Percentiles rank a stretch among this genome's conserved stretches.
Evolutionary conservation across 176 grass and related monocot genomes (phyloP).

Genomic region (Eleusine indica): DNA sequence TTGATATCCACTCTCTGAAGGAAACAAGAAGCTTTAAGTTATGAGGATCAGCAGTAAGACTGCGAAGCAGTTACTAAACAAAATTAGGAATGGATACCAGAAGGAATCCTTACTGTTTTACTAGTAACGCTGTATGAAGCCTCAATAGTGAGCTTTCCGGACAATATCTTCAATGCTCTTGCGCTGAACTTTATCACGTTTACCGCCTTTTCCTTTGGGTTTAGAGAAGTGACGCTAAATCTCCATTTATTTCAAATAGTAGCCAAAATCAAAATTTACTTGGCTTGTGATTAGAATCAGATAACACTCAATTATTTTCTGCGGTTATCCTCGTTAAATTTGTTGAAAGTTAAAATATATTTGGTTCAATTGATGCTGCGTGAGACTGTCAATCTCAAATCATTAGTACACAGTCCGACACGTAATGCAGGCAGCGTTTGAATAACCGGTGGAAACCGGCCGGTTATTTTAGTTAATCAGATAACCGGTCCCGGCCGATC

Average conservation of each 20-base stretch:
- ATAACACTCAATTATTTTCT: background rate
- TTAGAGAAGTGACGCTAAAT: constrained; percentile 84
- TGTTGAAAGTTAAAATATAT: no score
- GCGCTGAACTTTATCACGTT: constrained; percentile 84
- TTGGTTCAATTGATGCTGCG: background rate
- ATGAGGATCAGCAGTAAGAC: constrained; percentile 11
- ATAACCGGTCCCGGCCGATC: no score
- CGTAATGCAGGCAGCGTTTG: background rate
- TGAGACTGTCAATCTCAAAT: no score
- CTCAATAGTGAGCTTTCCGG: constrained; percentile 82
- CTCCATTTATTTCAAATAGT: constrained; percentile 78
- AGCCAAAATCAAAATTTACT: constrained; percentile 53
- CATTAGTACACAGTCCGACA: background rate
- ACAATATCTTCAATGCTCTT: constrained; percentile 67
- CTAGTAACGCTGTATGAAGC: constrained; percentile 69
- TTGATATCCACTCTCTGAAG: constrained; percentile 88
- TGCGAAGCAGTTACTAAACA: background rate
- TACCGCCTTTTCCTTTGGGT: constrained; percentile 86
- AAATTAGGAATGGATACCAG: background rate
- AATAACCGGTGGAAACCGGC: no score
- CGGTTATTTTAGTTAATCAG: no score
- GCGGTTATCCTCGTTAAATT: background rate
- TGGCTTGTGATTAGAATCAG: constrained; percentile 8
- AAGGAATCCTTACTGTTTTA: constrained; percentile 56
- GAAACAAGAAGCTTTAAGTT: constrained; percentile 29